Base-by-base conservation (phyloP, 305 asterid genomes). In the Rubia tinctorum region DNA sequence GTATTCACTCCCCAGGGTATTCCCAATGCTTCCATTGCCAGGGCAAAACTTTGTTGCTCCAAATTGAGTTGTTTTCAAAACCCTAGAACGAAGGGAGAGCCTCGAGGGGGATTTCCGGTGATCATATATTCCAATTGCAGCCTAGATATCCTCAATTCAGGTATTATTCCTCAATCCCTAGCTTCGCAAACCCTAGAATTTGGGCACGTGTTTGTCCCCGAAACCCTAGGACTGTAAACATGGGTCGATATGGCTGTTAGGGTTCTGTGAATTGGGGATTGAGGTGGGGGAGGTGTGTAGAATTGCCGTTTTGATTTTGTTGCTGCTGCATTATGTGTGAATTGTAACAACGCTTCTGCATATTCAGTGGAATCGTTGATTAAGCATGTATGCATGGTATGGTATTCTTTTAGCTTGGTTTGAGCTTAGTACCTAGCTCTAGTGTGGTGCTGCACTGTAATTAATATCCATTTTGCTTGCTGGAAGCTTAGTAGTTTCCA, bases 41-140 rank as follows among this genome's bases (percentile, higher is more conserved):
- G 93, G 88, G 85, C 87, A 83, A 68, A 80, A 53, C 72, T 75
- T 73, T 79, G 83, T 75, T 71, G 84, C 84, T 76, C 77, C 69
- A 75, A 82, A 80, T 83, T 86, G 85, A 86, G 85, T 88, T 85
- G 78, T 84, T 78, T 79, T 84, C 89, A 87, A 89, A 93, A 91
- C 97, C 95, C 96, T 93, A 89, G 88, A 80, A 75, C 76, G 74
- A 68, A 69, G 66, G 44, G 77, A 78, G 47, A 80, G 82, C 66
- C 77, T 78, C 77, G 3, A 78, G 67, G 84, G 69, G 75, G 75
- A 70, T 71, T 75, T 75, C 73, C 80, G 82, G 76, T 69, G 53
- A 74, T 77, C 77, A 82, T 79, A 76, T 71, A 76, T 79, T 78
- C 86, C 86, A 89, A 88, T 93, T 91, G 79, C 18, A 47, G 78